Base-by-base conservation (phyloP, 495 filamentous ascomycete species). In the Hyaloscypha bicolor region DNA sequence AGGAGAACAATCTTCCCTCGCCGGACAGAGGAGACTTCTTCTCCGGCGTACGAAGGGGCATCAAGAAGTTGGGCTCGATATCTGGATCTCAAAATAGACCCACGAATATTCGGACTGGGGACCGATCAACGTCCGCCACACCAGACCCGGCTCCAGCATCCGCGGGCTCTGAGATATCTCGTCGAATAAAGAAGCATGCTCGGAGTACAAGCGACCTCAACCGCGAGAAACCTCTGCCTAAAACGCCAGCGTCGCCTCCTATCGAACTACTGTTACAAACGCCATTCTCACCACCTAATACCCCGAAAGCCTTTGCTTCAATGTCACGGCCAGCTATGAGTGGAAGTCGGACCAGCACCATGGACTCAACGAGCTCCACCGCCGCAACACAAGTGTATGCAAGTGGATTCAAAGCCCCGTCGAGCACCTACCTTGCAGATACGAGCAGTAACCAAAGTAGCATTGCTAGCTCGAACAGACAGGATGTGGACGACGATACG, bases 371-470 rank as follows among this genome's bases (percentile, higher is more conserved):
- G 35, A 81, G 73, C 25, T 84, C 87, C n/a, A 79, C 11, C 73
- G 29, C 63, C n/a, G 78, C 72, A 69, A 75, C 67, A 29, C 81
- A 80, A 71, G 74, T 77, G 66, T 80, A 83, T 68, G 74, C 59
- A 3, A 74, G 57, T 55, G 69, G 70, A 11, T 74, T 71, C 61
- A 69, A 74, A 37, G 65, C 69, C 5, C 35, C 48, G 19, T 42
- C 76, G 16, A 69, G 59, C 59, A 72, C 72, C 25, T 75, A 66
- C 69, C 21, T 72, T 12, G 67, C 64, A 64, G 77, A 79, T 69
- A 74, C 82, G 71, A 87, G 83, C 68, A 81, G 81, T 69, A 90
- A 86, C 65, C 86, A 89, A 68, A 83, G 81, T 67, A 88, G 82
- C 65, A 72, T 86, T 66, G 78, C 77, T 14, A 77, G 78, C 63